Evolutionary conservation across 108 stramenopile species (phyloP).

Genomic region (Chaetoceros muelleri): DNA sequence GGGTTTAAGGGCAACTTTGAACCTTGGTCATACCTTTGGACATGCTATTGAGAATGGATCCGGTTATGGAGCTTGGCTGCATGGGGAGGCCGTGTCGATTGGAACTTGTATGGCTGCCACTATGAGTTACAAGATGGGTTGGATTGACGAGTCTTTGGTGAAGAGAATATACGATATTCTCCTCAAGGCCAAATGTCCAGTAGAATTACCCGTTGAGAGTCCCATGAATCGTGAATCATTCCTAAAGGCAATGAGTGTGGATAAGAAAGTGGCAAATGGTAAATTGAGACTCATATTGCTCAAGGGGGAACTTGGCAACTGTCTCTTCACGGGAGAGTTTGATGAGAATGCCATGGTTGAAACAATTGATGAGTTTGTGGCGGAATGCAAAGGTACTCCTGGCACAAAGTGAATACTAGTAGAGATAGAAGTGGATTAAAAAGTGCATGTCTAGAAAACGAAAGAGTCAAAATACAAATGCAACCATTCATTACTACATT

Average conservation of each 20-base stretch:
- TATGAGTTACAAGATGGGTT: slow-evolving; percentile 82
- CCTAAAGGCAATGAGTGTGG: slow-evolving; percentile 75
- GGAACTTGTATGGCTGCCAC: slow-evolving; percentile 94
- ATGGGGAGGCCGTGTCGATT: slow-evolving; percentile 95
- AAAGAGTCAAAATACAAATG: too few species aligned
- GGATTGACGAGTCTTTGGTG: slow-evolving; percentile 60
- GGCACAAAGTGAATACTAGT: too few species aligned
- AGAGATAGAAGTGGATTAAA: too few species aligned
- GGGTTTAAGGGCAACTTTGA: slow-evolving; percentile 89
- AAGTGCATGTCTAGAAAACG: too few species aligned
- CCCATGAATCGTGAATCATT: slow-evolving; percentile 70
- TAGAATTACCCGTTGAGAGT: slow-evolving; percentile 61
- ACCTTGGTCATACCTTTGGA: slow-evolving; percentile 98
- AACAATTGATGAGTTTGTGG: slow-evolving; percentile 81
- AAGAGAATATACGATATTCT: slow-evolving; percentile 53
- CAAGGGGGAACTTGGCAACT: slow-evolving; percentile 69
- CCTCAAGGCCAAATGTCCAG: slow-evolving; percentile 58
- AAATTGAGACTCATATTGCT: slow-evolving; percentile 69
- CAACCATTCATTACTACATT: too few species aligned
- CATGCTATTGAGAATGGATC: slow-evolving; percentile 96
- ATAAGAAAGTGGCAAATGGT: slow-evolving; percentile 91
- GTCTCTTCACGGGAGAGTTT: slow-evolving; percentile 85
- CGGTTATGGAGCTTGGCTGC: slow-evolving; percentile 89
- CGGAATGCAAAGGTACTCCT: slow-evolving; percentile 43
- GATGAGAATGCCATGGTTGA: slow-evolving; percentile 64